Evolutionary conservation across 345 rosid species (phyloP).

Genomic region (Combretum micranthum): DNA sequence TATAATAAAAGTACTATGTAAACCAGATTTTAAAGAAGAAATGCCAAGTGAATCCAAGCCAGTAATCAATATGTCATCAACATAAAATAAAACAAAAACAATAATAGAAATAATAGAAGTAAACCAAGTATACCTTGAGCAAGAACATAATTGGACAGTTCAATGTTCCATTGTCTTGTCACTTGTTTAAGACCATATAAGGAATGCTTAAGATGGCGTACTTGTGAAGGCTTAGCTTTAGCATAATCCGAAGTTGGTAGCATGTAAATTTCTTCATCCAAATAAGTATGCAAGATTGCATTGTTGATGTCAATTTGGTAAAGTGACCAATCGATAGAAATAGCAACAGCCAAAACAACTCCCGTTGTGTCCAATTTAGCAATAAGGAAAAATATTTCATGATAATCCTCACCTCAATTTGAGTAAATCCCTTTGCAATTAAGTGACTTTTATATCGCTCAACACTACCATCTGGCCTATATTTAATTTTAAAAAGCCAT

Average conservation of each 20-base stretch:
- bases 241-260: not conserved
- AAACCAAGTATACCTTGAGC: too few species aligned
- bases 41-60: too few species aligned
- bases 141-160: too few species aligned
- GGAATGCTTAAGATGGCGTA: not conserved
- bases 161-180: not conserved
- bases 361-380: not conserved
- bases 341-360: not conserved
- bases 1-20: too few species aligned
- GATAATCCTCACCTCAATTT: not conserved
- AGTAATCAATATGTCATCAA: too few species aligned
- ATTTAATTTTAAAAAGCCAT: not conserved
- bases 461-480: not conserved
- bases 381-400: not conserved
- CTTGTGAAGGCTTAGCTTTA: too few species aligned
- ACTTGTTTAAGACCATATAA: not conserved
- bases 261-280: not conserved
- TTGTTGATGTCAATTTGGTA: not conserved
- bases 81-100: too few species aligned
- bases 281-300: not conserved
- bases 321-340: not conserved
- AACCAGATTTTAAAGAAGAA: too few species aligned
- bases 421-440: not conserved
- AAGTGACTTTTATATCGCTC: not conserved
- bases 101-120: too few species aligned